These are phyloP conservation scores for Wallacemonas sp. DNA, from an alignment of 208 protist genomes.

Conservation along the genomic window DNA sequence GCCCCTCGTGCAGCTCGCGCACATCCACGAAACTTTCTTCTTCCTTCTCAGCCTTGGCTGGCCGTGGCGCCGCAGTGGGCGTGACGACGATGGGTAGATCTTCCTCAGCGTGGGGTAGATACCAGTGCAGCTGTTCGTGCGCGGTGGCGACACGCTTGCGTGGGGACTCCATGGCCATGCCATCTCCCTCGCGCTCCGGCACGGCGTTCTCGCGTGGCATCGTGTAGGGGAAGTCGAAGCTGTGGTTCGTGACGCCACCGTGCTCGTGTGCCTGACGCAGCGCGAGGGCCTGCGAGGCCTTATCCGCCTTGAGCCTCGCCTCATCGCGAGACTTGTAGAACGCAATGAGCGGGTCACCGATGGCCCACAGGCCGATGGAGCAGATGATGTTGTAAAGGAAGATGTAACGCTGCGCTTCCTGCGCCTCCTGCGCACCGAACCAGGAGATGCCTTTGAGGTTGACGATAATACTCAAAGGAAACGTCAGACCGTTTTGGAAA, in stretches of 20 bases:
- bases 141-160: conserved; percentile 22
- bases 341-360: conserved; percentile 43
- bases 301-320: background rate
- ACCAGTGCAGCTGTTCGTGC: conserved; percentile 39
- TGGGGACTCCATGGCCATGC: background rate
- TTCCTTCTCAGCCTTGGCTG: background rate
- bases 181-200: background rate
- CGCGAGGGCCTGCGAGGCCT: background rate
- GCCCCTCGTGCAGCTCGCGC: background rate
- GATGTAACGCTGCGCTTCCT: conserved; percentile 50
- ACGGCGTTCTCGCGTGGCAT: background rate
- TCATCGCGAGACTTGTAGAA: conserved; percentile 15
- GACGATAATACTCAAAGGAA: conserved; percentile 47
- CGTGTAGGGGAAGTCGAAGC: conserved; percentile 24
- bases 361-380: conserved; percentile 53
- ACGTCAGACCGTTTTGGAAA: conserved; percentile 77
- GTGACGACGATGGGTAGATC: conserved; percentile 25
- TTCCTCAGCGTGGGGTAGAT: conserved; percentile 15
- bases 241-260: conserved; percentile 4
- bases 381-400: conserved; percentile 75
- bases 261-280: background rate
- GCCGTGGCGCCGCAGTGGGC: background rate
- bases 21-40: background rate
- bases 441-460: conserved; percentile 68
- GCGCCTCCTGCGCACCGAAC: conserved; percentile 24